Percentiles rank a stretch among this genome's conserved stretches.
phyloP scores from a whole-genome alignment of 176 grass and related monocot species.

The Rhipidocladum racemiflorum region DNA sequence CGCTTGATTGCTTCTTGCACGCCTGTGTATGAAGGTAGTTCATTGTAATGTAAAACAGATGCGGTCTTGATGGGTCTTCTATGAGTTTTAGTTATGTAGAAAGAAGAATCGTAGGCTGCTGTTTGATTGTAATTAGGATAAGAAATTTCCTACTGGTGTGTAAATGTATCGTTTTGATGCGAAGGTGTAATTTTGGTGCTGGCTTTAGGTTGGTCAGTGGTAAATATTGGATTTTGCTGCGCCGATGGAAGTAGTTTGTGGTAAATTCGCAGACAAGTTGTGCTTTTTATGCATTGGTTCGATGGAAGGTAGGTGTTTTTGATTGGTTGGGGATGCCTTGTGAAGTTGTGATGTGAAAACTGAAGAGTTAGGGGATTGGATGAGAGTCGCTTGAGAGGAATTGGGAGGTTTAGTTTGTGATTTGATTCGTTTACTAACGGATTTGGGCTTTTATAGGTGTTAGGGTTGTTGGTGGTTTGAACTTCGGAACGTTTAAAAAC shows the following conservation, averaged over 20 bases:
- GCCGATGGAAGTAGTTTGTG: neutral
- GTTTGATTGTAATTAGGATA: neutral
- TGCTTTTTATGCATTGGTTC: neutral
- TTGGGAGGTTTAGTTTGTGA: neutral
- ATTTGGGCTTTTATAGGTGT: neutral
- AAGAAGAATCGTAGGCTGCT: neutral
- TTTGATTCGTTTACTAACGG: neutral
- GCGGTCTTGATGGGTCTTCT: neutral
- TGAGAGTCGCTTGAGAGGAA: neutral
- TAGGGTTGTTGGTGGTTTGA: neutral
- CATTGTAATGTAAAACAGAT: neutral
- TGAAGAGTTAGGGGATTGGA: neutral
- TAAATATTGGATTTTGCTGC: conserved; percentile 7
- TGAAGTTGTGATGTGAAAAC: neutral
- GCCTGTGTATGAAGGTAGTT: neutral
- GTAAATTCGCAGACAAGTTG: neutral
- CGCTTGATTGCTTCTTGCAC: neutral
- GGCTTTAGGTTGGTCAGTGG: neutral
- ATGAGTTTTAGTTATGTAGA: neutral
- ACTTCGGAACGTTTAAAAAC: neutral
- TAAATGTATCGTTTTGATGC: neutral
- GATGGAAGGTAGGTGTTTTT: neutral
- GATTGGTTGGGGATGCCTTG: conserved; percentile 1
- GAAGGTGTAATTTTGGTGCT: conserved; percentile 8
- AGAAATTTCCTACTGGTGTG: neutral